These are phyloP conservation scores for Pugionium cornutum DNA, from an alignment of 345 rosid genomes.

Conservation along the genomic window DNA sequence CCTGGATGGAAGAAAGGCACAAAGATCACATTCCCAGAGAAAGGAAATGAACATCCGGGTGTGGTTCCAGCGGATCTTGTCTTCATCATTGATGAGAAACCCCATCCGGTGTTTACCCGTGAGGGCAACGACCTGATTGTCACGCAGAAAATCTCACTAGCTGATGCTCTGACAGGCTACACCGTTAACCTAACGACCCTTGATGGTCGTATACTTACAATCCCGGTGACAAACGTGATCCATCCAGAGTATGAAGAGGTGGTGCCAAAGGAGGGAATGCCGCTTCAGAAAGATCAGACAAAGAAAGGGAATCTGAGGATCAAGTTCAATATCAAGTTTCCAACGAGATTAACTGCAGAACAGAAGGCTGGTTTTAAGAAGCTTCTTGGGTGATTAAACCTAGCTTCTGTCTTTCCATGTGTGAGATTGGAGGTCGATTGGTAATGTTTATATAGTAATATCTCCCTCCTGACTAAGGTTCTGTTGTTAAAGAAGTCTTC, in stretches of 20 bases:
- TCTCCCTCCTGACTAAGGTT: neutral
- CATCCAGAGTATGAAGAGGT: conserved; percentile 58
- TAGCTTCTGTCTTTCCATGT: conserved; percentile 21
- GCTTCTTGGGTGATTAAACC: conserved; percentile 39
- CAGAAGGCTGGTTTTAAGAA: conserved; percentile 57
- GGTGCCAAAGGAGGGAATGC: conserved; percentile 62
- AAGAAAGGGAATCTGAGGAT: conserved; percentile 59
- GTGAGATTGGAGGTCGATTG: neutral
- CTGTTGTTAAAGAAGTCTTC: conserved; percentile 1
- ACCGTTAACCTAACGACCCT: conserved; percentile 52
- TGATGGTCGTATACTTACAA: conserved; percentile 53
- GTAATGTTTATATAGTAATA: conserved; percentile 3
- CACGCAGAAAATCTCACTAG: conserved; percentile 49
- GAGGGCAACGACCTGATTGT: conserved; percentile 59
- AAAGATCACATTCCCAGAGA: conserved; percentile 56
- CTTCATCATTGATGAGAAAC: conserved; percentile 63
- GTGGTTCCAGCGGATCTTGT: conserved; percentile 52
- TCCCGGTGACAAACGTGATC: conserved; percentile 52
- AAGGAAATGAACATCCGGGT: conserved; percentile 52
- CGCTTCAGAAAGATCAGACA: conserved; percentile 57
- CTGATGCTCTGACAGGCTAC: conserved; percentile 64
- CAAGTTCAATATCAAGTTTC: conserved; percentile 65
- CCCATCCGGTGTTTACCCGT: conserved; percentile 54
- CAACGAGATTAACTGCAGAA: conserved; percentile 50
- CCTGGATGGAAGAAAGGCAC: conserved; percentile 66